Percentiles rank a stretch among this genome's conserved stretches.
Conservation (phyloP, 345 rosid species). For the Limnanthes douglasii region DNA sequence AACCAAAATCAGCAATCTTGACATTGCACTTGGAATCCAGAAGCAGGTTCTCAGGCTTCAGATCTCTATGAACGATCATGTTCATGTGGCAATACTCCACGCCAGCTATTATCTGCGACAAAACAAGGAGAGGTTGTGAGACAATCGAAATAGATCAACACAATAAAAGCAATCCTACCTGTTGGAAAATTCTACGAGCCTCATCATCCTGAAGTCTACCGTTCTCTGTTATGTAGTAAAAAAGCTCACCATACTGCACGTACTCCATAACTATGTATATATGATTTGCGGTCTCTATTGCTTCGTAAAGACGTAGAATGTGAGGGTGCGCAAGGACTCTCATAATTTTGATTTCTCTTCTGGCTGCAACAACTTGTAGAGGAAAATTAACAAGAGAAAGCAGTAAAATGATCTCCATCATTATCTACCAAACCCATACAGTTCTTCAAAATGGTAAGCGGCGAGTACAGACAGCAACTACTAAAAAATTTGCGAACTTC, state of each 20-base stretch:
- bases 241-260: constrained; percentile 90
- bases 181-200: constrained; percentile 88
- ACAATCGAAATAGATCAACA: constrained; percentile 3
- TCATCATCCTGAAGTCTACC: constrained; percentile 90
- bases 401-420: no score
- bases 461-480: no score
- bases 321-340: constrained; percentile 96
- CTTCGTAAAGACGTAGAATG: constrained; percentile 81
- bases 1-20: constrained; percentile 96
- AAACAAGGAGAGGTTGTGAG: neutral
- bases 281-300: constrained; percentile 70
- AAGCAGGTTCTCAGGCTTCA: constrained; percentile 92
- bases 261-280: constrained; percentile 87
- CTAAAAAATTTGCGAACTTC: no score
- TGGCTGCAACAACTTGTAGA: constrained; percentile 31
- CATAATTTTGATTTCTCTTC: constrained; percentile 85
- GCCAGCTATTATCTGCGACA: constrained; percentile 79
- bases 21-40: constrained; percentile 83
- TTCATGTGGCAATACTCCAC: constrained; percentile 85
- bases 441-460: no score
- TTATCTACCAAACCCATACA: no score
- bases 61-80: constrained; percentile 95
- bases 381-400: neutral
- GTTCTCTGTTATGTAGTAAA: constrained; percentile 87
- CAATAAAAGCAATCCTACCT: constrained; percentile 26